These are phyloP conservation scores for Phytophthora parvispora DNA, from an alignment of 352 stramenopile genomes.

Conservation along the genomic window DNA sequence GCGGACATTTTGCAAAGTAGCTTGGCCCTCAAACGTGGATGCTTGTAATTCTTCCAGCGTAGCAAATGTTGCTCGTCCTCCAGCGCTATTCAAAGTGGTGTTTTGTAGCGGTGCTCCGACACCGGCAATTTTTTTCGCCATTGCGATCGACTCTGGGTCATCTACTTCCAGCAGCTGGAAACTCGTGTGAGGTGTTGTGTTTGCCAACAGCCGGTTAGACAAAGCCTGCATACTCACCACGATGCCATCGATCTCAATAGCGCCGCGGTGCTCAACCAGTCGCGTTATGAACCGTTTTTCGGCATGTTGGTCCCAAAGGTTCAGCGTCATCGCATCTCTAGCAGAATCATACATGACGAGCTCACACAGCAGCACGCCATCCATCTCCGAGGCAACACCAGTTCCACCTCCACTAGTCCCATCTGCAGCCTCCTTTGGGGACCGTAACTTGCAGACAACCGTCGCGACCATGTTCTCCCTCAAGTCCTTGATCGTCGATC, in stretches of 20 bases:
- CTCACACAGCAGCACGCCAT: slow-evolving; percentile 56
- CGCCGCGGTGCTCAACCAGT: slow-evolving; percentile 49
- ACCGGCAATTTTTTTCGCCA: slow-evolving; percentile 27
- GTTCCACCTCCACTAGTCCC: neutral
- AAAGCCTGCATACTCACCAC: slow-evolving; percentile 58
- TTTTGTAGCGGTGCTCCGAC: neutral
- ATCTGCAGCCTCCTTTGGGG: neutral
- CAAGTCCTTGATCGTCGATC: slow-evolving; percentile 51
- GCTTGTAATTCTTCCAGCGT: slow-evolving; percentile 48
- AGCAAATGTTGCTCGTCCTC: slow-evolving; percentile 18
- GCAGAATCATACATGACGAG: slow-evolving; percentile 56
- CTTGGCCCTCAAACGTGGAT: slow-evolving; percentile 20
- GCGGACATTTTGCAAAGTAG: slow-evolving; percentile 50
- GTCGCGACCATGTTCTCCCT: slow-evolving; percentile 69
- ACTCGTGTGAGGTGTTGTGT: slow-evolving; percentile 65
- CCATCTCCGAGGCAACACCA: slow-evolving; percentile 31
- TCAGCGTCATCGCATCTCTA: slow-evolving; percentile 54
- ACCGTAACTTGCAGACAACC: slow-evolving; percentile 49
- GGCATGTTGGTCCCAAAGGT: slow-evolving; percentile 76
- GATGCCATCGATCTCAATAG: slow-evolving; percentile 47
- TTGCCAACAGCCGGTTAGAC: slow-evolving; percentile 61
- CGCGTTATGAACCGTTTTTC: slow-evolving; percentile 52
- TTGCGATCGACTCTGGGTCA: slow-evolving; percentile 31
- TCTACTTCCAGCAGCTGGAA: slow-evolving; percentile 43
- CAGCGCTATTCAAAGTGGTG: neutral